phyloP scores from a whole-genome alignment of 768 basidiomycete species.

The Chlorophyllum brunneum region DNA sequence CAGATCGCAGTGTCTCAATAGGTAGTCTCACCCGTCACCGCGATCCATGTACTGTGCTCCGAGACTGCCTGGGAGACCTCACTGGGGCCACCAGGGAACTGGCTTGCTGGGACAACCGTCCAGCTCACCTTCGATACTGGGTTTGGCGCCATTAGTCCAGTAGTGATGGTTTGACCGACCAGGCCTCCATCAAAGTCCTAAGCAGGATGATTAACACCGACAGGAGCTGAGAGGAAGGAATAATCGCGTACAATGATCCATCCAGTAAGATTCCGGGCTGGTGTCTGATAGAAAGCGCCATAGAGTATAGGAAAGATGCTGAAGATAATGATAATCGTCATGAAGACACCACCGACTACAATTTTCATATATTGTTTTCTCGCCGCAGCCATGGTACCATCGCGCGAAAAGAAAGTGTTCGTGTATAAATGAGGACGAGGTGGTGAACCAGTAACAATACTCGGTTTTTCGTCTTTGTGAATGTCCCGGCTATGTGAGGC shows the following conservation, averaged over 20 bases:
- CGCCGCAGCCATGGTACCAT: constrained; percentile 12
- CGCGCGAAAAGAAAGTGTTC: not conserved
- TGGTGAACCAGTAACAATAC: not conserved
- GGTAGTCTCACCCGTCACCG: constrained; percentile 42
- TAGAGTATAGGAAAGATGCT: constrained; percentile 55
- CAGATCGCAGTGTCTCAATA: not conserved
- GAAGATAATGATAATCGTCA: constrained; percentile 42
- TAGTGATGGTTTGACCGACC: constrained; percentile 44
- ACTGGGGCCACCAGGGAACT: constrained; percentile 41
- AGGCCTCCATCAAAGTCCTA: constrained; percentile 61
- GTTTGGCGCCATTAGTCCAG: constrained; percentile 23
- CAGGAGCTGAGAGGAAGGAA: constrained; percentile 1
- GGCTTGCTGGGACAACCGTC: constrained; percentile 33
- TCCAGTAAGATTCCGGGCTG: constrained; percentile 40
- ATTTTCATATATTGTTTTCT: constrained; percentile 44
- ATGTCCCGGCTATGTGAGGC: not conserved
- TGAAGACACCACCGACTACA: constrained; percentile 30
- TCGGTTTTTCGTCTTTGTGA: not conserved
- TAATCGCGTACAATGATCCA: constrained; percentile 48
- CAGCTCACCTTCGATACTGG: constrained; percentile 40
- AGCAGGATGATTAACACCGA: not conserved
- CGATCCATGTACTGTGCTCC: constrained; percentile 52
- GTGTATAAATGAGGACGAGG: not conserved
- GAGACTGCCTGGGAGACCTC: constrained; percentile 43
- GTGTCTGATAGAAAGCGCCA: constrained; percentile 46